phyloP scores from a whole-genome alignment of 2,329 filamentous ascomycete species.

The Cladophialophora carrionii region DNA sequence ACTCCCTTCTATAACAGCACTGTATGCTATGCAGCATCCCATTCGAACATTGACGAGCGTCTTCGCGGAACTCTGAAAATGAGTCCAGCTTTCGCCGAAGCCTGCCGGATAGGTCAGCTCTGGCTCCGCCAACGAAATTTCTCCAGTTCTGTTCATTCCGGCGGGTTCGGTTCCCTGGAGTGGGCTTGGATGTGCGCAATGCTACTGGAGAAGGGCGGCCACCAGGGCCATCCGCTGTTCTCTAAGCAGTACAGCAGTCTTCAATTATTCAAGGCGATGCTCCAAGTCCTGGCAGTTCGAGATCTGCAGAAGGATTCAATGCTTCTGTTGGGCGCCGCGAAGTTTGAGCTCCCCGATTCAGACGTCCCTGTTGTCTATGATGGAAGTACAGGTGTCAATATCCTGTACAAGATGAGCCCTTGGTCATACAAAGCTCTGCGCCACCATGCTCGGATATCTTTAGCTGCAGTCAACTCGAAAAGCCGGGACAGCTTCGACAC shows the following conservation, averaged over 20 bases:
- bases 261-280: constrained; percentile 88
- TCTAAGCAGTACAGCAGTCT: constrained; percentile 84
- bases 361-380: constrained; percentile 76
- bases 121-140: constrained; percentile 92
- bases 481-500: constrained; percentile 79
- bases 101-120: constrained; percentile 79
- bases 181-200: constrained; percentile 82
- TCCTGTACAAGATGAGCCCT: constrained; percentile 85
- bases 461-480: constrained; percentile 74
- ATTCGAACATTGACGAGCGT: constrained; percentile 73
- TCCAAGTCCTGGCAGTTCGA: constrained; percentile 81
- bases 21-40: constrained; percentile 74
- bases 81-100: constrained; percentile 74
- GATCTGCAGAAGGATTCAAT: constrained; percentile 71
- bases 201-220: constrained; percentile 75
- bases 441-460: constrained; percentile 72
- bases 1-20: constrained; percentile 91
- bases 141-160: constrained; percentile 66
- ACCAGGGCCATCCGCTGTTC: constrained; percentile 70
- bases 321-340: constrained; percentile 50
- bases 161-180: constrained; percentile 92
- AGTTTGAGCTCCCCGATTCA: constrained; percentile 46
- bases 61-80: constrained; percentile 64
- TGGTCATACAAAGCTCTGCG: constrained; percentile 79
- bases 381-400: constrained; percentile 71